Evolutionary conservation across 2,329 filamentous ascomycete species (phyloP).

Genomic region (Aureobasidium sp.): DNA sequence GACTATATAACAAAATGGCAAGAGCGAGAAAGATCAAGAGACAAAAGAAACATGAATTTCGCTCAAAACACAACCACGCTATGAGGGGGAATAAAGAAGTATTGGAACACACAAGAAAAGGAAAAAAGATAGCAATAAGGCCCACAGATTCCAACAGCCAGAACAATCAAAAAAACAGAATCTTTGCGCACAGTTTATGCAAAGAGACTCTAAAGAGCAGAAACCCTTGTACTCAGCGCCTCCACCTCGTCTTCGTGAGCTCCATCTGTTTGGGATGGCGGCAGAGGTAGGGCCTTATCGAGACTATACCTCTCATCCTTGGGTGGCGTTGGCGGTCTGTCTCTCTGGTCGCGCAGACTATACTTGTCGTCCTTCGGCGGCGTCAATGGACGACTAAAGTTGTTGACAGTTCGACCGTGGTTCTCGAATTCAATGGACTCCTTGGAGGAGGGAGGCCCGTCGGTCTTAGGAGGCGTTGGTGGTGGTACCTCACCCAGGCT

Average conservation of each 20-base stretch:
- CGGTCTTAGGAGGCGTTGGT: conserved; percentile 28
- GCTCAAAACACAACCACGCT: neutral
- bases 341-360: conserved; percentile 19
- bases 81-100: neutral
- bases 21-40: neutral
- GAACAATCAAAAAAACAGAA: neutral
- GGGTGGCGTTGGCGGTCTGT: conserved; percentile 32
- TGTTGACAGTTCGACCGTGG: conserved; percentile 19
- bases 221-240: neutral
- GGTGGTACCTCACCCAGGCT: conserved; percentile 26
- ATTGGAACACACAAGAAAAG: neutral
- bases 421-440: conserved; percentile 19
- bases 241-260: conserved; percentile 21
- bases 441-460: conserved; percentile 18
- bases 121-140: neutral
- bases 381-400: conserved; percentile 36
- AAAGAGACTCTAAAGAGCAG: neutral
- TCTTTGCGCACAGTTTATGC: neutral
- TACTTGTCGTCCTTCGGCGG: conserved; percentile 35
- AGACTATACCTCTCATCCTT: conserved; percentile 27
- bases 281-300: conserved; percentile 26
- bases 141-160: too few species aligned
- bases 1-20: neutral
- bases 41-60: neutral
- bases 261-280: conserved; percentile 20